Evolutionary conservation across 441 rosid species (phyloP).

Genomic region (Adansonia madagascariensis): DNA sequence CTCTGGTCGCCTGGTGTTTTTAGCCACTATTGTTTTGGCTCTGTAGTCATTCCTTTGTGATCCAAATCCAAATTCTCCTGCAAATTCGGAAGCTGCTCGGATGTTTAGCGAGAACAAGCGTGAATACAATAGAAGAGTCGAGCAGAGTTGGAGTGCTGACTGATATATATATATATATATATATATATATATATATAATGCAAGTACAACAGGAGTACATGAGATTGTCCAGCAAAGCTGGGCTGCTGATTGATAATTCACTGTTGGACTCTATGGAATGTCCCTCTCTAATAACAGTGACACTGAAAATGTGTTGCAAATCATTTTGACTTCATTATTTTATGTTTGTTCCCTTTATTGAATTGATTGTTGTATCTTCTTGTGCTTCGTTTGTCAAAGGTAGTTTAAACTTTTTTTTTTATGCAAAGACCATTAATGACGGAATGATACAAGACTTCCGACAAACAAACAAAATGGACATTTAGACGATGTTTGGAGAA

Average conservation of each 20-base stretch:
- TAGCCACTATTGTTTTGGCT: too few relatives aligned
- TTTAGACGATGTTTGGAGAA: too few relatives aligned
- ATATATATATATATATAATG: too few relatives aligned
- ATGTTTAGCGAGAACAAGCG: too few relatives aligned
- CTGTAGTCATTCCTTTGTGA: too few relatives aligned
- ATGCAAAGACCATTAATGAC: not conserved
- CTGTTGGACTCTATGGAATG: slow-evolving; percentile 21
- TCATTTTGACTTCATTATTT: slow-evolving; percentile 27
- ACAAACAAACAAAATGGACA: too few relatives aligned
- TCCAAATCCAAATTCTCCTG: too few relatives aligned
- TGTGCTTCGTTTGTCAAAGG: not conserved
- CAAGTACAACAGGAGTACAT: slow-evolving; percentile 45
- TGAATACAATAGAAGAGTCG: slow-evolving; percentile 58
- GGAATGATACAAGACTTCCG: too few relatives aligned
- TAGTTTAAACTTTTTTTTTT: not conserved
- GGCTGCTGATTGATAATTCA: slow-evolving; percentile 34
- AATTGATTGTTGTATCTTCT: not conserved
- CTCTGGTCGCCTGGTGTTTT: too few relatives aligned
- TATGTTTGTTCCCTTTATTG: slow-evolving; percentile 31
- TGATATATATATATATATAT: slow-evolving; percentile 5
- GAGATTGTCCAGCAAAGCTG: slow-evolving; percentile 72
- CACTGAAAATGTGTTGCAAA: slow-evolving; percentile 25
- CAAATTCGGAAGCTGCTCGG: too few relatives aligned
- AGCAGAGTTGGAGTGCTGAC: slow-evolving; percentile 80
- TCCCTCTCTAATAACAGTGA: slow-evolving; percentile 27